phyloP scores from a whole-genome alignment of 305 asterid species.

The Rubia occidens region DNA sequence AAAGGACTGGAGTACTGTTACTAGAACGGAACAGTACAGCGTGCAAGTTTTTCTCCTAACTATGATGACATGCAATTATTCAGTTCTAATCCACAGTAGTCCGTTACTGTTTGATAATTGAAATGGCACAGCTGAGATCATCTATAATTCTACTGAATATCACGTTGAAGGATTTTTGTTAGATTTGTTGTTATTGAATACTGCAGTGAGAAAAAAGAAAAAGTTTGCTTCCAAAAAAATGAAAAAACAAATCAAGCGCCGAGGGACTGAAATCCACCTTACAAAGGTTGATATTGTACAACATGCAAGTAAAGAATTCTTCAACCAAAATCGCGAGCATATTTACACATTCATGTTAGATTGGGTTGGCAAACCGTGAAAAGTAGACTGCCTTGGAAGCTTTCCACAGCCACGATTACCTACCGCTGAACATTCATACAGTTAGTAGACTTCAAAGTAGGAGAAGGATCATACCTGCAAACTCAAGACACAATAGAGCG shows the following conservation, averaged over 20 bases:
- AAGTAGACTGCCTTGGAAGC: neutral
- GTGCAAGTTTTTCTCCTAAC: neutral
- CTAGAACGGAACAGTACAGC: neutral
- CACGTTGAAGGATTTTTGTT: neutral
- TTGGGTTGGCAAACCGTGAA: neutral
- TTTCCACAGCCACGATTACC: neutral
- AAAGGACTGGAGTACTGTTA: neutral
- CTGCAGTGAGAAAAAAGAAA: too few species aligned
- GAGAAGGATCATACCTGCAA: constrained; percentile 8
- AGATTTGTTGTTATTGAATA: too few species aligned
- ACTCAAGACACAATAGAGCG: neutral
- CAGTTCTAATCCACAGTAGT: neutral
- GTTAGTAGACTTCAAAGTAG: neutral
- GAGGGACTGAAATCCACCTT: neutral
- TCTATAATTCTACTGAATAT: neutral
- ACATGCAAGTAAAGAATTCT: neutral
- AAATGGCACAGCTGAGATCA: too few species aligned
- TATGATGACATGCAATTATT: neutral
- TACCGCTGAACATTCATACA: neutral
- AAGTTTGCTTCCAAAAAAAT: too few species aligned
- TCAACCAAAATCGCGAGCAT: neutral
- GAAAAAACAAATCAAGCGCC: too few species aligned
- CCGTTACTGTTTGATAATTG: neutral
- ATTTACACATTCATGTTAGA: constrained; percentile 8
- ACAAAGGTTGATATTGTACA: neutral